These are phyloP conservation scores for Colletotrichum somersetense DNA, from an alignment of 2,329 filamentous ascomycete species.

Conservation along the genomic window DNA sequence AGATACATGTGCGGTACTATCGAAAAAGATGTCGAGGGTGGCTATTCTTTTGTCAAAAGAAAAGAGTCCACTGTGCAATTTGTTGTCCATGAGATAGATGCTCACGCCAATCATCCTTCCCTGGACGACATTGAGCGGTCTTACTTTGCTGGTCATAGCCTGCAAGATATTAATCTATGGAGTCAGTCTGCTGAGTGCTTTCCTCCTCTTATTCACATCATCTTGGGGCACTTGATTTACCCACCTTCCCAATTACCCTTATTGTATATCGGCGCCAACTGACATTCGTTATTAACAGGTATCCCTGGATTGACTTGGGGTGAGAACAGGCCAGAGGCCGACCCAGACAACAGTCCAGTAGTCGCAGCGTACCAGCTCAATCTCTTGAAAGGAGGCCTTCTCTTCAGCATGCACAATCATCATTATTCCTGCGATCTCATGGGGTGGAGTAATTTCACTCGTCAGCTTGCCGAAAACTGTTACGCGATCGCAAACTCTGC, in stretches of 20 bases:
- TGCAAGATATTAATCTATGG: constrained; percentile 12
- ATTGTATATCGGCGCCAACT: background rate
- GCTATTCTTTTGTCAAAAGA: background rate
- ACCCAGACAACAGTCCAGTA: constrained; percentile 50
- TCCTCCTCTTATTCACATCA: background rate
- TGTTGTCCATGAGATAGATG: background rate
- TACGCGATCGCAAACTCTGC: constrained; percentile 48
- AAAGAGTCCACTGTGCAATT: background rate
- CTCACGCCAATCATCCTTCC: background rate
- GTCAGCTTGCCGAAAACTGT: constrained; percentile 60
- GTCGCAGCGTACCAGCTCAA: constrained; percentile 56
- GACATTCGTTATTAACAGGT: background rate
- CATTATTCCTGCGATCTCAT: constrained; percentile 59
- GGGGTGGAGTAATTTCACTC: constrained; percentile 55
- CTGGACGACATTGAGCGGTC: background rate
- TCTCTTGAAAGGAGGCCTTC: constrained; percentile 55
- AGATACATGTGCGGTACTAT: background rate
- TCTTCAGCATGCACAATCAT: constrained; percentile 57
- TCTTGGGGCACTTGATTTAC: background rate
- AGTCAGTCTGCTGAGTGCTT: background rate
- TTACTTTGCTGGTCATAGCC: background rate
- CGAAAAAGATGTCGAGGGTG: background rate
- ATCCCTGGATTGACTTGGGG: background rate
- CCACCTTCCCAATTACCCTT: background rate
- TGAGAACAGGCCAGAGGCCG: constrained; percentile 55